Percentiles rank a stretch among this genome's conserved stretches.
Evolutionary conservation across 768 basidiomycete genomes (phyloP).

Genomic region (Xerocomellus dryophilus): DNA sequence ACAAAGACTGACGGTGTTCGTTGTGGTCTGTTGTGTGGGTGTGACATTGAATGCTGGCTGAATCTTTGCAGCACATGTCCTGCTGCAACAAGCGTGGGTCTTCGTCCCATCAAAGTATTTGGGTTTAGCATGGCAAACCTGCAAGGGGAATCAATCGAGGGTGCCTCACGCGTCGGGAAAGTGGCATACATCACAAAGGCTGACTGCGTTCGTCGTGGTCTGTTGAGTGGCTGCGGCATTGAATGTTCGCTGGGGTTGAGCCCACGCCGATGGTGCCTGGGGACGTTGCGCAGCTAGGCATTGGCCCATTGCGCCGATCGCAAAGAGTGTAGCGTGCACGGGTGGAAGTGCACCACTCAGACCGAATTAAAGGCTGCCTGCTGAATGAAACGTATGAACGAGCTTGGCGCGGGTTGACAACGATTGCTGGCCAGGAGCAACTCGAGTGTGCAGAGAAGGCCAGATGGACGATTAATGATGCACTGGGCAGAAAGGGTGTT

Average conservation of each 20-base stretch:
- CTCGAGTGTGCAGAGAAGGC: conserved; percentile 34
- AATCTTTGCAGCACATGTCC: conserved; percentile 52
- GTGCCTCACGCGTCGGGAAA: conserved; percentile 1
- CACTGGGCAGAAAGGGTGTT: conserved; percentile 10
- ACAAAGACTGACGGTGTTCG: conserved; percentile 41
- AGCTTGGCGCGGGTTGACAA: conserved; percentile 4
- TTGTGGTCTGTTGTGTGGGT: conserved; percentile 19
- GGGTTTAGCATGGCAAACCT: conserved; percentile 56
- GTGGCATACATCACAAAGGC: conserved; percentile 50
- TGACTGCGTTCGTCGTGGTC: conserved; percentile 28
- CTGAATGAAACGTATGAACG: conserved; percentile 7
- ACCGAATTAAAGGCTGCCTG: conserved; percentile 10
- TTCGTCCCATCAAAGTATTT: conserved; percentile 55
- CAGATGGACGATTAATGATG: conserved; percentile 40
- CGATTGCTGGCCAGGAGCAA: conserved; percentile 32
- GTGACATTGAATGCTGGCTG: conserved; percentile 18
- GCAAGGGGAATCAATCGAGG: conserved; percentile 3
- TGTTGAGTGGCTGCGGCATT: conserved; percentile 14
- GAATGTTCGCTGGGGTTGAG: no score
- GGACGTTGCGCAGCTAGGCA: conserved; percentile 33
- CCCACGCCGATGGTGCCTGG: no score
- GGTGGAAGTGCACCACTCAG: conserved; percentile 33
- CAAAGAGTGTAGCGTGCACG: conserved; percentile 36
- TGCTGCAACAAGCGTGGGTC: conserved; percentile 57
- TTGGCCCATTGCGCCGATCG: conserved; percentile 36